phyloP scores from a whole-genome alignment of 192 early-diverging fungal species.

The Allomyces arbusculus region DNA sequence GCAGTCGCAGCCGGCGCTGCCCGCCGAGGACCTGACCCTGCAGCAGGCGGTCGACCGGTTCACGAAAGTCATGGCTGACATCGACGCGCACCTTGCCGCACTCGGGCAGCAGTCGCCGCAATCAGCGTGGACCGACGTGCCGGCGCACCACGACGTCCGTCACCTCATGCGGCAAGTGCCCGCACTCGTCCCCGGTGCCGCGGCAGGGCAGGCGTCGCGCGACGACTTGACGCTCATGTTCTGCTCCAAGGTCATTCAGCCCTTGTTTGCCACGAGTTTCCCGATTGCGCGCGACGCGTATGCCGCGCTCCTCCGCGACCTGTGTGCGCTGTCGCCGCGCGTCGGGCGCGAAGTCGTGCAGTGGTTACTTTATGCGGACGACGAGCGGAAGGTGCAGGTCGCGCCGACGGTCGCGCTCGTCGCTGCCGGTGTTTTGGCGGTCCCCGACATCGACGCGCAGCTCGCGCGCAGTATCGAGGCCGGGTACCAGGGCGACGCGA shows the following conservation, averaged over 20 bases:
- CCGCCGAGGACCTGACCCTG: constrained; percentile 7
- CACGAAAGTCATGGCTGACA: constrained; percentile 38
- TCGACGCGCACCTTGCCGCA: constrained; percentile 48
- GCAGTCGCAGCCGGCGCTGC: neutral
- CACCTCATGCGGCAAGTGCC: constrained; percentile 52
- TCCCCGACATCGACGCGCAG: constrained; percentile 70
- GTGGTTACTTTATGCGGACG: constrained; percentile 85
- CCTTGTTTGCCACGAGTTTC: constrained; percentile 61
- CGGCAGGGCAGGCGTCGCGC: constrained; percentile 18
- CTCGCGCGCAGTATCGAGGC: constrained; percentile 68
- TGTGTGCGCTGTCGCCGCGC: constrained; percentile 66
- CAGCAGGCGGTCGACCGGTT: constrained; percentile 23
- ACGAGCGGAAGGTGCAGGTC: constrained; percentile 86
- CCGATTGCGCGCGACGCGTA: constrained; percentile 60
- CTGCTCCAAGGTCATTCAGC: constrained; percentile 70
- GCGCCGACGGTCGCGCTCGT: constrained; percentile 63
- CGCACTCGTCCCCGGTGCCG: constrained; percentile 14
- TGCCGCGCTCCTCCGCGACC: constrained; percentile 53
- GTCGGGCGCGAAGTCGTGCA: constrained; percentile 64
- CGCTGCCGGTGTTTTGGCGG: constrained; percentile 49
- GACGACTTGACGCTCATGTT: constrained; percentile 70
- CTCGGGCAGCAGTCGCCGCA: constrained; percentile 17
- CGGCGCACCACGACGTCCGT: constrained; percentile 59
- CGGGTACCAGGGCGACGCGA: constrained; percentile 7
- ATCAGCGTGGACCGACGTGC: constrained; percentile 38